These are phyloP conservation scores for Populus tomentosa DNA, from an alignment of 441 rosid species.

Conservation along the genomic window DNA sequence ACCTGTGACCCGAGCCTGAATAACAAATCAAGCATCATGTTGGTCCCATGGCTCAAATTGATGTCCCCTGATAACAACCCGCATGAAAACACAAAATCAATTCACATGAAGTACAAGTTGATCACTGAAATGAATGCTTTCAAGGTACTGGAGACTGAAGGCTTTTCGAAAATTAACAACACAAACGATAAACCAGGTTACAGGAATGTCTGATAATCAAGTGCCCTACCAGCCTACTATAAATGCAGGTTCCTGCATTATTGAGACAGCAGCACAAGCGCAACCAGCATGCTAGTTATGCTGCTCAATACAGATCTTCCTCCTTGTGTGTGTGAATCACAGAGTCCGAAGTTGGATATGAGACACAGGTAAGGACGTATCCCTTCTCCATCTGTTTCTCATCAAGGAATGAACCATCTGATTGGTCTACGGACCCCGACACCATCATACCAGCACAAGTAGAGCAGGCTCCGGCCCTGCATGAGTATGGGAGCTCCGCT, in stretches of 20 bases:
- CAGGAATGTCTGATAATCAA: background rate
- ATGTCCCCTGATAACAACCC: background rate
- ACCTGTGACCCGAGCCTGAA: too few relatives aligned
- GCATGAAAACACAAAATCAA: background rate
- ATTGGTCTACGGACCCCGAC: constrained; percentile 62
- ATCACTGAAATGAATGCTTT: too few relatives aligned
- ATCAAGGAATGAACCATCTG: constrained; percentile 71
- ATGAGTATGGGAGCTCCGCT: constrained; percentile 77
- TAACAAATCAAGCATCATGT: background rate
- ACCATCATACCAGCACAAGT: constrained; percentile 68
- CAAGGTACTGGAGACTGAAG: background rate
- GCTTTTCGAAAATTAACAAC: background rate
- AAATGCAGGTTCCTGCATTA: background rate
- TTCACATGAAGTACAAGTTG: background rate
- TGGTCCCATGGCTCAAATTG: background rate
- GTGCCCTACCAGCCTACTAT: background rate
- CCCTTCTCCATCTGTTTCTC: constrained; percentile 51
- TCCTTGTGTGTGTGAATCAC: constrained; percentile 88
- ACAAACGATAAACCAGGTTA: background rate
- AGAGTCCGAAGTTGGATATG: constrained; percentile 63
- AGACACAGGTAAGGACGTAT: constrained; percentile 69
- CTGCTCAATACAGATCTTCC: constrained; percentile 49
- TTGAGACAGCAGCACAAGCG: background rate
- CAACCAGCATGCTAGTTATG: background rate
- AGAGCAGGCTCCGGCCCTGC: constrained; percentile 90